phyloP scores from a whole-genome alignment of 257 asterid species.

The Hygrophila difformis region DNA sequence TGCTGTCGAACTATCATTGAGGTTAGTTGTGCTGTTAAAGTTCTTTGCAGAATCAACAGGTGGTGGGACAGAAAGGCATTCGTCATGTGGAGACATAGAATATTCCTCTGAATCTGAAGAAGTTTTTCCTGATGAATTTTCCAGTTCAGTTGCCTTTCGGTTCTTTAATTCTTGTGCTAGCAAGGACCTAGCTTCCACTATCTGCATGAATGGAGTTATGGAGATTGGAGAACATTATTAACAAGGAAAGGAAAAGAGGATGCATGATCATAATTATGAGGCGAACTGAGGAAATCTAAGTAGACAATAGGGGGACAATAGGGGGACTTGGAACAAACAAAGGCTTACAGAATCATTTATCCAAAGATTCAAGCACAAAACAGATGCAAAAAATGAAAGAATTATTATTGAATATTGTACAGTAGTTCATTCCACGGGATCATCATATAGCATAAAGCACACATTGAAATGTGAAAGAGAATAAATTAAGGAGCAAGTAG shows the following conservation, averaged over 20 bases:
- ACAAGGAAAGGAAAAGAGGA: not conserved
- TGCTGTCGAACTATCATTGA: constrained; percentile 21
- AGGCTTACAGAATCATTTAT: too few relatives aligned
- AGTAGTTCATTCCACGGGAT: not conserved
- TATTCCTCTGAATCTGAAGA: constrained; percentile 27
- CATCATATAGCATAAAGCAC: not conserved
- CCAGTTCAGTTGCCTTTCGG: constrained; percentile 21
- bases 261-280: constrained; percentile 1
- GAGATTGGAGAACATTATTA: constrained; percentile 7
- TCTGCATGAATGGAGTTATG: constrained; percentile 31
- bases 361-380: constrained; percentile 3
- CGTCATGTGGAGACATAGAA: constrained; percentile 29
- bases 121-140: constrained; percentile 20
- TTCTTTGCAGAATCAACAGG: constrained; percentile 16
- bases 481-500: not conserved
- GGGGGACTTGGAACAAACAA: not conserved
- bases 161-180: constrained; percentile 49
- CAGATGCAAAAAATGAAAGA: not conserved
- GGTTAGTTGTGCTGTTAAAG: constrained; percentile 17
- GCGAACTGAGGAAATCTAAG: not conserved
- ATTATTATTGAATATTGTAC: not conserved
- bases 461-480: not conserved
- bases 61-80: constrained; percentile 43
- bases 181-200: constrained; percentile 60
- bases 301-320: too few relatives aligned